Percentiles rank a stretch among this genome's conserved stretches.
phyloP scores from a whole-genome alignment of 352 stramenopile genomes.

The Phytopythium montanum region DNA sequence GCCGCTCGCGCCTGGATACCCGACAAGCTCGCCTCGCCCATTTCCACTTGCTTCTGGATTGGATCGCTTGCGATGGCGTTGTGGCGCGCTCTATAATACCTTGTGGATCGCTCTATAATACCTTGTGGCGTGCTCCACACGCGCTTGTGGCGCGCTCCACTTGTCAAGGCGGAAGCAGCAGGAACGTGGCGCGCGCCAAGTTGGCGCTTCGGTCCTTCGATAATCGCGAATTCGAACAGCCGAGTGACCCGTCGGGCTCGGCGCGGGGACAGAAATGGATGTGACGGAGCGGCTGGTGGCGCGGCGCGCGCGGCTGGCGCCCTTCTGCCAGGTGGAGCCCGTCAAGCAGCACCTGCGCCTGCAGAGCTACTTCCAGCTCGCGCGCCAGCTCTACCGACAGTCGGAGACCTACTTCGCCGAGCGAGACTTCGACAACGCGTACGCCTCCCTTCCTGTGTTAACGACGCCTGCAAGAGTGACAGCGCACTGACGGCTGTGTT shows the following conservation, averaged over 20 bases:
- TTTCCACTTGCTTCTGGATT: neutral
- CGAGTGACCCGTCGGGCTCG: too few relatives aligned
- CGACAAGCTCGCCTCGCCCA: slow-evolving; percentile 26
- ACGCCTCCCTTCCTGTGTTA: slow-evolving; percentile 15
- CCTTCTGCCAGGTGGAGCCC: slow-evolving; percentile 54
- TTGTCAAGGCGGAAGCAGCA: too few relatives aligned
- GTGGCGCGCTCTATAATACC: too few relatives aligned
- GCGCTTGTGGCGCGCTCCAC: too few relatives aligned
- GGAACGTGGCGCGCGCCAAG: too few relatives aligned
- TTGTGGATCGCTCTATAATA: too few relatives aligned
- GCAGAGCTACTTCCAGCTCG: slow-evolving; percentile 66
- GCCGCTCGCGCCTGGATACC: slow-evolving; percentile 44
- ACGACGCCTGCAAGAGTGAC: neutral
- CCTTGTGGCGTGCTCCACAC: too few relatives aligned
- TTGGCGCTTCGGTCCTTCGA: too few relatives aligned
- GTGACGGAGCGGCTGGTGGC: slow-evolving; percentile 56
- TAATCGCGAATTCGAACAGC: neutral
- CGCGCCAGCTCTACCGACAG: slow-evolving; percentile 72
- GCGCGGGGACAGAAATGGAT: slow-evolving; percentile 13
- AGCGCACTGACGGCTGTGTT: slow-evolving; percentile 3
- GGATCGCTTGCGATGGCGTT: too few relatives aligned
- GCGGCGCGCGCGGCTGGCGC: slow-evolving; percentile 51
- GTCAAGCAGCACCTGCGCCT: slow-evolving; percentile 65
- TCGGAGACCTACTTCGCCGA: slow-evolving; percentile 65
- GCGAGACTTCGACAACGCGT: slow-evolving; percentile 70